Percentiles rank a stretch among this genome's conserved stretches.
Conservation (phyloP, 176 grass and related monocot species). For the Carex pumila region DNA sequence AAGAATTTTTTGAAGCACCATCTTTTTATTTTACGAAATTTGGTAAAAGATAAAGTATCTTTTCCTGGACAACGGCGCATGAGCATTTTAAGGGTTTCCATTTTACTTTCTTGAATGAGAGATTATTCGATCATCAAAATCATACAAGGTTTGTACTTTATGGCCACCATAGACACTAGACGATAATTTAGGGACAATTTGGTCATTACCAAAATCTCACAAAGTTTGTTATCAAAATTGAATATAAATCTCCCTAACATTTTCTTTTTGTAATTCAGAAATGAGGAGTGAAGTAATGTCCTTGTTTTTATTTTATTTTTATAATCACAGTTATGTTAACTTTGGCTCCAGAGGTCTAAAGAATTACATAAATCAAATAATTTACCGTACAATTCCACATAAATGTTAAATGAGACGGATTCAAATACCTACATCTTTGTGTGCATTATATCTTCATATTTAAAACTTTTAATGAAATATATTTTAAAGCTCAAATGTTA, state of each 20-base stretch:
- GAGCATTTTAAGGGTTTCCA: background rate
- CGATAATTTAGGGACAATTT: background rate
- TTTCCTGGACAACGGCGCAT: background rate
- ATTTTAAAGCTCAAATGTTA: too few relatives aligned
- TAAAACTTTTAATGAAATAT: too few relatives aligned
- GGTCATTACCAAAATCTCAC: background rate
- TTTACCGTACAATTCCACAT: background rate
- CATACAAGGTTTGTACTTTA: too few relatives aligned
- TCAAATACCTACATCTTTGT: too few relatives aligned
- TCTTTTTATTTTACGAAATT: background rate
- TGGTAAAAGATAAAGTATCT: background rate
- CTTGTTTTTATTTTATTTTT: background rate
- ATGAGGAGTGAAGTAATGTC: background rate
- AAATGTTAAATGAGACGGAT: too few relatives aligned
- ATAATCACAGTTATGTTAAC: background rate
- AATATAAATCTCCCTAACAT: background rate
- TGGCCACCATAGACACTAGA: background rate
- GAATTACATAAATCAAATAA: background rate
- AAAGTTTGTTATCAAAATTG: background rate
- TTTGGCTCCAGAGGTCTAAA: background rate
- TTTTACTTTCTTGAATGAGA: background rate
- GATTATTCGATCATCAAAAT: background rate
- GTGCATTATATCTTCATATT: too few relatives aligned
- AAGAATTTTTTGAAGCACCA: background rate
- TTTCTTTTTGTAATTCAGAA: background rate